These are phyloP conservation scores for Lipomyces yamanashiensis DNA, from an alignment of 805 yeast genomes.

Conservation along the genomic window DNA sequence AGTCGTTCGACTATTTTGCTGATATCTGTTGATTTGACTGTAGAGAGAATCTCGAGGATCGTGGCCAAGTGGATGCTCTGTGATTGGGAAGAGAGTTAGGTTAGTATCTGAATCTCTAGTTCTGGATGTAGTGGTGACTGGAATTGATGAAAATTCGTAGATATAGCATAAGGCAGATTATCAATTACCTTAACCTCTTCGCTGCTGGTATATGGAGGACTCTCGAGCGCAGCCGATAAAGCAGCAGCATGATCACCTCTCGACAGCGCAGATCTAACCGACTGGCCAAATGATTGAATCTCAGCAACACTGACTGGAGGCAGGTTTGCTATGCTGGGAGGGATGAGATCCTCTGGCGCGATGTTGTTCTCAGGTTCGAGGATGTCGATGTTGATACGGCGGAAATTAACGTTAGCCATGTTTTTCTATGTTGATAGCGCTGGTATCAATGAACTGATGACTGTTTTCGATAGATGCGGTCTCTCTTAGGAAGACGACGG, in stretches of 20 bases:
- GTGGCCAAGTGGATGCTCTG: conserved; percentile 53
- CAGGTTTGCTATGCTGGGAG: conserved; percentile 49
- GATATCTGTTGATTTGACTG: conserved; percentile 71
- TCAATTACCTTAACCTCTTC: conserved; percentile 54
- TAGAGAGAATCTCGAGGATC: conserved; percentile 73
- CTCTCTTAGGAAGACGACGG: too few species aligned
- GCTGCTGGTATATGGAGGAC: conserved; percentile 84
- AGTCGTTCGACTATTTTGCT: conserved; percentile 62
- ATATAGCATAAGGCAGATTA: neutral
- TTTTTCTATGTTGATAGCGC: neutral
- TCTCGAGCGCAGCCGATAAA: conserved; percentile 61
- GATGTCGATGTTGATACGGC: conserved; percentile 93
- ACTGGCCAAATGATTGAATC: conserved; percentile 48
- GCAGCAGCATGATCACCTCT: conserved; percentile 77
- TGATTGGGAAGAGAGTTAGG: neutral
- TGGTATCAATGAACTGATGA: too few species aligned
- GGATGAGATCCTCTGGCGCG: conserved; percentile 64
- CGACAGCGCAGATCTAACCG: conserved; percentile 63
- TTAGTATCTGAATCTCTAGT: neutral
- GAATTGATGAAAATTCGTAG: conserved; percentile 19
- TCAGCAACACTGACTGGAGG: conserved; percentile 58
- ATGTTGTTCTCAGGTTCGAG: conserved; percentile 78
- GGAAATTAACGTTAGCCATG: conserved; percentile 41
- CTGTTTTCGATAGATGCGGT: too few species aligned
- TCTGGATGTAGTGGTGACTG: neutral